Base-by-base conservation (phyloP, 352 stramenopile species). In the Phytophthora podocarpi region DNA sequence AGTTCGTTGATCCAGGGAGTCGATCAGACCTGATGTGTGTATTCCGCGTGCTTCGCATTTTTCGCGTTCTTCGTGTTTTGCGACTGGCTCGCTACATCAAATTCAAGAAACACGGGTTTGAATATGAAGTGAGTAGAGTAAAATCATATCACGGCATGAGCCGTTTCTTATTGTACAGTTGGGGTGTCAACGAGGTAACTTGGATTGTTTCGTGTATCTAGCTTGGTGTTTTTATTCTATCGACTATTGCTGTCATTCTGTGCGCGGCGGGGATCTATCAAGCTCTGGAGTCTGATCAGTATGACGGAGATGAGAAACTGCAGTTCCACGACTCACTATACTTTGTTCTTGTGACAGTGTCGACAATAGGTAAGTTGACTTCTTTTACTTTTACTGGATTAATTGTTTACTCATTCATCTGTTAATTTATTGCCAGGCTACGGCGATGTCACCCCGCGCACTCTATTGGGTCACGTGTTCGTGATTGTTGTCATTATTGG, bases 271-370 rank as follows among this genome's bases (percentile, higher is more conserved):
- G 82, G 3, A 78, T 91, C 31, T 91, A 75, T 43, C 80, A 91
- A 47, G 80, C 78, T 0, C 64, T 90, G 10, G 82, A 91, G 43
- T 66, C 43, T 8, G 48, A 73, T 26, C 78, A 87, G 39, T 67
- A 74, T 5, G 47, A 69, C 7, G 48, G 67, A 13, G 59, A 70
- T 21, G 34, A 67, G 6, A 64, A 32, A 1, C 64, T 91, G 20
- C 34, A 67, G 7, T 91, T 90, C 30, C 82, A 91, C 52, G 66
- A 90, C 36, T 65, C 82, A 4, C 70, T 91, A 13, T 91, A 91
- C 48, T 91, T 90, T 47, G 82, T 91, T 10, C 62, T 91, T 7
- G 82, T 91, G 23, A 90, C 78, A 0, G 80, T 84, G 7, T 85
- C 82, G 6, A 91, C 82, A 12, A 84, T 91, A 59, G 82, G 82